Base-by-base conservation (phyloP, 2,329 filamentous ascomycete species). In the Xylaria sp. region DNA sequence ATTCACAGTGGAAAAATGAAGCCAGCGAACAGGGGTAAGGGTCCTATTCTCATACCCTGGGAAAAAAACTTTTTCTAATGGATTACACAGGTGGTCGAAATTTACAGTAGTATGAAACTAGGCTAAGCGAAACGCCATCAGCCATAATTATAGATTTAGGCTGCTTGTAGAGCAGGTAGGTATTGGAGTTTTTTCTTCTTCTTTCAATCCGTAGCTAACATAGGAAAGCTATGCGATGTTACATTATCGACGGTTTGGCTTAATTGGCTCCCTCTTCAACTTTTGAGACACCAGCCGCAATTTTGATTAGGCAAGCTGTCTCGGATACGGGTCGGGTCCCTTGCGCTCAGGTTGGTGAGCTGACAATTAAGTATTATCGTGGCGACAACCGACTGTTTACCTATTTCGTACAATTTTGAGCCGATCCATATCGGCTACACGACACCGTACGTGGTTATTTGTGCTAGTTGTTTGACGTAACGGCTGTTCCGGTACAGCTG, bases 401-500 rank as follows among this genome's bases (percentile, higher is more conserved):
- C 48, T 30, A 30, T 51, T 51, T n/a, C 7, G 48, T 30, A 5
- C 21, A 3, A 3, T 60, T 50, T 48, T 50, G 36, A 36, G 27
- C 27, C 24, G 21, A 34, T 45, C 27, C n/a, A 47, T 30, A 14
- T 2, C 24, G 4, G 24, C 21, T 51, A 30, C 32, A 39, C 55
- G 19, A 47, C 58, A 64, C 61, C 57, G 56, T 68, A 53, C 54
- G 30, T 32, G 11, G 34, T 36, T 36, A 36, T 36, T 36, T 36
- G 34, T 11, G 34, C 34, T 36, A 9, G 34, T 32, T 55, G 32
- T 56, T 64, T 64, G 55, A 36, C 47, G 51, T 58, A 39, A 51
- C 67, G 67, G 67, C 39, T 50, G 3, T 63, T 66, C 67, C 67
- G 67, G 59, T 60, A n/a, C n/a, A n/a, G n/a, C n/a, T n/a, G n/a